Evolutionary conservation across 805 yeast species (phyloP).

Genomic region (Candida golubevii): DNA sequence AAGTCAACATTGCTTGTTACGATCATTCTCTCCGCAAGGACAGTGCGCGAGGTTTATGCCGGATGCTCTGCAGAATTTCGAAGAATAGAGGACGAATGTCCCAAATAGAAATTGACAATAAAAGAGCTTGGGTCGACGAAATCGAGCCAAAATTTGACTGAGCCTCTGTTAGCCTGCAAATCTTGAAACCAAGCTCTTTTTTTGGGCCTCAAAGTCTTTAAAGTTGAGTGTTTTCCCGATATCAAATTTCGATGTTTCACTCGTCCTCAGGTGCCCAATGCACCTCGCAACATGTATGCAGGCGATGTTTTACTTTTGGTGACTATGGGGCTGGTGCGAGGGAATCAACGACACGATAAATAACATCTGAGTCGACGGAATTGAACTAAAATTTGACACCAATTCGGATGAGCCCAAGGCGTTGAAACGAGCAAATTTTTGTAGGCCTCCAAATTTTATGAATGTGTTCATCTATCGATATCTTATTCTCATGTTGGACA

Average conservation of each 20-base stretch:
- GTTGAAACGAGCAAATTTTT: constrained; percentile 1
- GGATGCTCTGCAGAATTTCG: not conserved
- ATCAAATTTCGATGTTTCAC: constrained; percentile 1
- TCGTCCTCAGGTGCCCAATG: too few relatives aligned
- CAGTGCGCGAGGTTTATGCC: not conserved
- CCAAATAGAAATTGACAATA: not conserved
- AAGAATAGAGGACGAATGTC: constrained; percentile 9
- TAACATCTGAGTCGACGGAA: constrained; percentile 7
- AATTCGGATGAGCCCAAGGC: not conserved
- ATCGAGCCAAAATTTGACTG: constrained; percentile 6
- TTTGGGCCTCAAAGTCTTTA: constrained; percentile 1
- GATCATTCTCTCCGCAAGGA: not conserved
- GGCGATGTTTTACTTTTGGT: too few relatives aligned
- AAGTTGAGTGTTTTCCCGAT: not conserved
- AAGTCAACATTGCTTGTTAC: not conserved
- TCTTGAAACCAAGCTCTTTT: constrained; percentile 1
- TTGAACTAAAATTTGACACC: constrained; percentile 4
- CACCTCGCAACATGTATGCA: too few relatives aligned
- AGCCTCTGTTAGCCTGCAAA: not conserved
- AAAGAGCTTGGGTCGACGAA: constrained; percentile 7
- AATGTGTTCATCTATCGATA: not conserved
- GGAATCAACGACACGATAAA: not conserved
- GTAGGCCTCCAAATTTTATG: not conserved
- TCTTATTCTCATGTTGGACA: constrained; percentile 1
- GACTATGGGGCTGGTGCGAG: too few relatives aligned